Conservation (phyloP, 2,329 filamentous ascomycete species). For the Fusarium papillatum region DNA sequence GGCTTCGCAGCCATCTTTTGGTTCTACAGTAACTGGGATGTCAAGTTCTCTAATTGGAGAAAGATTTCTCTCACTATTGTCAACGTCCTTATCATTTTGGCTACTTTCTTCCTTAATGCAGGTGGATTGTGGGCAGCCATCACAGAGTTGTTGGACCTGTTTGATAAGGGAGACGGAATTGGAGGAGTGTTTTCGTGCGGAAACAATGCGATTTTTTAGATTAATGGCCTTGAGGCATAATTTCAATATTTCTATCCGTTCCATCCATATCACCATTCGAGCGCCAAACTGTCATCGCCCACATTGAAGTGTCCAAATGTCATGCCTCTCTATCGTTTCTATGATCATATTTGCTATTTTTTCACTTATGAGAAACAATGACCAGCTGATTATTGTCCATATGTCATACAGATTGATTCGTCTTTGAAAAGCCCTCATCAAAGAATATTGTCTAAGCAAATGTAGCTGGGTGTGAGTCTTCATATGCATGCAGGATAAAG, state of each 20-base stretch:
- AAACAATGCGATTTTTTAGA: slow-evolving; percentile 36
- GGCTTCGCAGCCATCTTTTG: slow-evolving; percentile 42
- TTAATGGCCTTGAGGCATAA: neutral
- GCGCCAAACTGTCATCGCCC: neutral
- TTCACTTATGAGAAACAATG: too few relatives aligned
- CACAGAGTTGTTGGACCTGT: slow-evolving; percentile 38
- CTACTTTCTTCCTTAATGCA: slow-evolving; percentile 41
- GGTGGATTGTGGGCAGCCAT: slow-evolving; percentile 43
- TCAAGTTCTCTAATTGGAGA: slow-evolving; percentile 35
- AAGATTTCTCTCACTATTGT: slow-evolving; percentile 31
- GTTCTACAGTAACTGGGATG: slow-evolving; percentile 38
- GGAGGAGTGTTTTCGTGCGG: slow-evolving; percentile 40
- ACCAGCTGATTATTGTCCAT: too few relatives aligned
- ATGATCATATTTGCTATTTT: too few relatives aligned
- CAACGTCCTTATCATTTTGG: slow-evolving; percentile 36
- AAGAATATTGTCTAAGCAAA: too few relatives aligned
- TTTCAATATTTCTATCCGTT: neutral
- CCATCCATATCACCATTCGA: neutral
- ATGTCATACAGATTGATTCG: too few relatives aligned
- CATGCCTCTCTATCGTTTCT: too few relatives aligned
- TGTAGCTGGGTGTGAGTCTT: too few relatives aligned
- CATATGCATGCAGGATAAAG: too few relatives aligned
- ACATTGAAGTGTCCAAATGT: too few relatives aligned
- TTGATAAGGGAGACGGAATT: slow-evolving; percentile 24
- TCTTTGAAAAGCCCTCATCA: too few relatives aligned